Base-by-base conservation (phyloP, 2,329 filamentous ascomycete genomes). In the Pyrenochaeta sp. region DNA sequence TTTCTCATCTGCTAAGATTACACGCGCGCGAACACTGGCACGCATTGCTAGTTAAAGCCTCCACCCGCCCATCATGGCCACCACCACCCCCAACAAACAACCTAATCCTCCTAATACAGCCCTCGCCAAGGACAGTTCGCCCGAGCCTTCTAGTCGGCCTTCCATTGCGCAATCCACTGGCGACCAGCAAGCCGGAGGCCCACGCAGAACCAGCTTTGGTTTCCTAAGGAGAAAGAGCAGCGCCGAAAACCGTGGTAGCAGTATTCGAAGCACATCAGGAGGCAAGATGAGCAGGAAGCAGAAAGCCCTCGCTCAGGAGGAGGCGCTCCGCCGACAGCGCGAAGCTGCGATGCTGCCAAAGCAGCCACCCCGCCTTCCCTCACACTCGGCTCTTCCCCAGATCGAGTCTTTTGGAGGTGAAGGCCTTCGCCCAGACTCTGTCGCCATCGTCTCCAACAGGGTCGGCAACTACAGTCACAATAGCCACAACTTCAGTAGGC, bases 391-490 rank as follows among this genome's bases (percentile, higher is more conserved):
- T 69, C 59, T 83, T 71, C 69, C 77, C 71, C 66, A 80, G 79
- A 71, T 87, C 51, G 80, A 83, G 60, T 81, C 80, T 14, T 87
- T 87, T 67, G 86, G 86, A 56, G 85, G 85, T 61, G 89, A 91
- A 50, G 78, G 85, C 45, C 81, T 74, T 42, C 77, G 87, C 56
- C 83, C 87, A 27, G 88, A 90, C 65, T 85, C 85, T 7, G 75
- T 86, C 54, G 83, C 85, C 63, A 85, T 85, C 67, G 77, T 85
- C 62, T 83, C 86, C 84, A 53, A 86, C 84, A 73, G 84, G 85
- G 61, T 81, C 78, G 63, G 64, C 63, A 64, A 51, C 55, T 63
- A 60, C 58, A 57, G 42, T 21, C 66, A 60, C 44, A 73, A 71
- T 57, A 52, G 49, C 45, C 59, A 59, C 45, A 75, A 74, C 64